phyloP scores from a whole-genome alignment of 768 basidiomycete genomes.

The Austroboletus festivus region DNA sequence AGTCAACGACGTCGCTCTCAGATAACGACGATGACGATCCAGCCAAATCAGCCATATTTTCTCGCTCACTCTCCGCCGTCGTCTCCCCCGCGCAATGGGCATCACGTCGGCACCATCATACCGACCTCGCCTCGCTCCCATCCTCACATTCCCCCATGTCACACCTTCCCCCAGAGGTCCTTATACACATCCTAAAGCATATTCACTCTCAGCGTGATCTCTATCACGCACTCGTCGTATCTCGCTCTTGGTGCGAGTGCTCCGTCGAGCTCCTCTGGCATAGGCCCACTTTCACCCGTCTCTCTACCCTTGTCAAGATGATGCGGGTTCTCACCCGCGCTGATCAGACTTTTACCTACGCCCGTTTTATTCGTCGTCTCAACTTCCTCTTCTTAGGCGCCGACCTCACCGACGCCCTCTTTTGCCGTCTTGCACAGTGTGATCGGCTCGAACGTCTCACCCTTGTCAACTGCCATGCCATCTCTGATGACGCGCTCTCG shows the following conservation, averaged over 20 bases:
- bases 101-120: conserved; percentile 30
- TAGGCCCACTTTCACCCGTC: conserved; percentile 72
- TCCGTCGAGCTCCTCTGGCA: conserved; percentile 95
- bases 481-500: conserved; percentile 62
- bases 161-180: conserved; percentile 81
- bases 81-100: conserved; percentile 69
- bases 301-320: conserved; percentile 74
- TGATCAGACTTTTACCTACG: conserved; percentile 82
- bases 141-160: conserved; percentile 55
- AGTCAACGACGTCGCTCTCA: conserved; percentile 76
- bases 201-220: conserved; percentile 74
- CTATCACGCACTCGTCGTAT: conserved; percentile 73
- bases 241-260: conserved; percentile 92
- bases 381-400: conserved; percentile 76
- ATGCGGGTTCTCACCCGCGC: conserved; percentile 60
- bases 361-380: conserved; percentile 83
- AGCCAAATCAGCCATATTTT: conserved; percentile 43
- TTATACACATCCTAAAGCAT: conserved; percentile 88
- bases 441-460: conserved; percentile 85
- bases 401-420: conserved; percentile 70
- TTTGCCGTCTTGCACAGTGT: conserved; percentile 70
- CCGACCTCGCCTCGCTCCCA: conserved; percentile 28
- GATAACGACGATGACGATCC: conserved; percentile 71
- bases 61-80: conserved; percentile 35
- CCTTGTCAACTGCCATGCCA: conserved; percentile 69